A percentile compares a stretch with the other conserved stretches of the same genome.
These are phyloP conservation scores for Dissophora ornata DNA, from an alignment of 192 early-diverging fungal species.

Conservation along the genomic window DNA sequence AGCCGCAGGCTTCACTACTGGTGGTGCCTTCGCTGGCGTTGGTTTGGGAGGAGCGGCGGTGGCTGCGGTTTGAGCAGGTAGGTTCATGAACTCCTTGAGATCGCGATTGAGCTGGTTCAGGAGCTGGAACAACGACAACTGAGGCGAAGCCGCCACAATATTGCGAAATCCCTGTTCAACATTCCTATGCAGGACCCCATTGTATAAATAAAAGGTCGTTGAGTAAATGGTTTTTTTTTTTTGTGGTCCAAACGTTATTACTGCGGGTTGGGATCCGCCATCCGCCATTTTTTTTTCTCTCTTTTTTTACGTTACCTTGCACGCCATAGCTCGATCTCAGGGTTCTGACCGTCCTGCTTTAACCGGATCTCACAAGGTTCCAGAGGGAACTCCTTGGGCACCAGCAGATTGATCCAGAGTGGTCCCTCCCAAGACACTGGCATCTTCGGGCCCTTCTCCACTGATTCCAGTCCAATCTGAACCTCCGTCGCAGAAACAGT, in stretches of 20 bases:
- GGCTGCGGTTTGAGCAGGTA: constrained; percentile 2
- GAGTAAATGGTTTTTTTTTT: background rate
- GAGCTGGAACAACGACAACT: constrained; percentile 43
- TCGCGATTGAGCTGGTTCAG: constrained; percentile 49
- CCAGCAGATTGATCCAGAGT: constrained; percentile 45
- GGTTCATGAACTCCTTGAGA: constrained; percentile 36
- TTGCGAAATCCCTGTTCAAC: constrained; percentile 48
- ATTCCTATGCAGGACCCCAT: constrained; percentile 34
- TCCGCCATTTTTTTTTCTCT: no score
- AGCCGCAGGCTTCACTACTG: background rate
- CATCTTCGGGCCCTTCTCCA: constrained; percentile 20
- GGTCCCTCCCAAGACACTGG: constrained; percentile 35
- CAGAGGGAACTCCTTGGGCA: constrained; percentile 55
- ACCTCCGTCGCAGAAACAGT: constrained; percentile 37
- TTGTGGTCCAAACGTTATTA: background rate
- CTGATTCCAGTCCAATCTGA: constrained; percentile 21
- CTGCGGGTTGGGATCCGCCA: background rate
- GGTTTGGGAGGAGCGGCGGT: constrained; percentile 3
- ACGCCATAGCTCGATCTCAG: constrained; percentile 45
- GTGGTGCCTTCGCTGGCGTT: background rate
- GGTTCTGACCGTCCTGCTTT: constrained; percentile 34
- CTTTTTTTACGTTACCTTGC: no score
- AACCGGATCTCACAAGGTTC: constrained; percentile 55
- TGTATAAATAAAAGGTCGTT: background rate
- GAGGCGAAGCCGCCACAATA: constrained; percentile 23